These are phyloP conservation scores for Silene coronaria DNA, from an alignment of 179 eudicot genomes.

Conservation along the genomic window DNA sequence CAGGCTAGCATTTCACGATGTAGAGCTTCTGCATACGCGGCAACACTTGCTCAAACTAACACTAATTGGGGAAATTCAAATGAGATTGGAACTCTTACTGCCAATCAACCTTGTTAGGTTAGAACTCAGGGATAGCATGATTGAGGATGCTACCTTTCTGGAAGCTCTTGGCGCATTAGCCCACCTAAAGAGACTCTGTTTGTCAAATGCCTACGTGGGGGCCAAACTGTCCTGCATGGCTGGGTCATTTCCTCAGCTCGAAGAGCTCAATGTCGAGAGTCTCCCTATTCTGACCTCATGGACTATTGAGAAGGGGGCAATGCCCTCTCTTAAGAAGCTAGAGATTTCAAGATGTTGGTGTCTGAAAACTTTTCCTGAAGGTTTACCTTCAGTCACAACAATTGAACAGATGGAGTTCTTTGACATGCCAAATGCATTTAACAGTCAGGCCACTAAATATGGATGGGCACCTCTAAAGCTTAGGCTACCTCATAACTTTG, in stretches of 20 bases:
- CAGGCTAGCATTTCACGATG: constrained; percentile 8
- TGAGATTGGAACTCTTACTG: constrained; percentile 10
- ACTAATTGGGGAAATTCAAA: constrained; percentile 12
- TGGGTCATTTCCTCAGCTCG: constrained; percentile 29
- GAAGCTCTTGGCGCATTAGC: constrained; percentile 24
- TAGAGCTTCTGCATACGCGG: constrained; percentile 10
- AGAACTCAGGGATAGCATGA: constrained; percentile 16
- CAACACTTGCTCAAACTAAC: constrained; percentile 21
- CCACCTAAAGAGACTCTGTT: constrained; percentile 18
- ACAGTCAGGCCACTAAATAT: neutral
- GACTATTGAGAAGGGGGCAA: constrained; percentile 28
- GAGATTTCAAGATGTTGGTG: constrained; percentile 9
- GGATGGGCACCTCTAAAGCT: constrained; percentile 17
- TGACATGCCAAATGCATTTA: neutral
- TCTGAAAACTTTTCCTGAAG: constrained; percentile 21
- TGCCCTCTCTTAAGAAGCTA: constrained; percentile 26
- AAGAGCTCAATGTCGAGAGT: neutral
- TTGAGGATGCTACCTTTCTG: constrained; percentile 14
- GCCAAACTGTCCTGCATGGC: constrained; percentile 4
- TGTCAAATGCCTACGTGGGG: constrained; percentile 5
- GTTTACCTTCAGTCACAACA: constrained; percentile 23
- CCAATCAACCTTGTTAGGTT: constrained; percentile 26
- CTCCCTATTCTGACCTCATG: constrained; percentile 14
- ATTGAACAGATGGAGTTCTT: constrained; percentile 20
- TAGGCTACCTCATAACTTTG: constrained; percentile 41